Percentiles rank a stretch among this genome's conserved stretches.
These are phyloP conservation scores for Nannochloris sp. DNA, from an alignment of 139 green algal genomes.

Conservation along the genomic window DNA sequence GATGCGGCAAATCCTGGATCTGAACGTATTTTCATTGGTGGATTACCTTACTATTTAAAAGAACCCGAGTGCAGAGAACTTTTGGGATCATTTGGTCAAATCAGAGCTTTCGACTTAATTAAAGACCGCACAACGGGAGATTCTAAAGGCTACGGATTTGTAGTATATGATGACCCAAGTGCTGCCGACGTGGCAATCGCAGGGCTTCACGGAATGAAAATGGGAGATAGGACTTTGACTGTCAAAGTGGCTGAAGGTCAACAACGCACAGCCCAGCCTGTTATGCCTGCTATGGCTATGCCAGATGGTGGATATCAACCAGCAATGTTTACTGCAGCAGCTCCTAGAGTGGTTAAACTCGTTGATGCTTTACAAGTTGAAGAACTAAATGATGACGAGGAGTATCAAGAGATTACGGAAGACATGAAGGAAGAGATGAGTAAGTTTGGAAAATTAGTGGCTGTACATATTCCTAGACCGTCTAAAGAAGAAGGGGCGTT, in stretches of 20 bases:
- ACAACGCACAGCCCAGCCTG: slow-evolving; percentile 1
- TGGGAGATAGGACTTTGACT: slow-evolving; percentile 93
- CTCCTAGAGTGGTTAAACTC: slow-evolving; percentile 19
- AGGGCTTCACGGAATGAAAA: slow-evolving; percentile 88
- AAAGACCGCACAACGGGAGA: slow-evolving; percentile 87
- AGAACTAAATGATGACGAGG: slow-evolving; percentile 79
- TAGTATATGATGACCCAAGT: slow-evolving; percentile 75
- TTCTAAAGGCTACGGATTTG: slow-evolving; percentile 95
- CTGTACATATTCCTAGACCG: slow-evolving; percentile 60
- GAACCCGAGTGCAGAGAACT: slow-evolving; percentile 94
- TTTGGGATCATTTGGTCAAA: slow-evolving; percentile 78
- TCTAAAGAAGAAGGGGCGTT: slow-evolving; percentile 9
- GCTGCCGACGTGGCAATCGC: slow-evolving; percentile 83
- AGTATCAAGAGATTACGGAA: slow-evolving; percentile 91
- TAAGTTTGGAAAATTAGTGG: slow-evolving; percentile 32
- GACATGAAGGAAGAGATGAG: slow-evolving; percentile 73
- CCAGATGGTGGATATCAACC: not conserved
- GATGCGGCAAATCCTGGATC: not conserved
- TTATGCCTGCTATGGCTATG: not conserved
- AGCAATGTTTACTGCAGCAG: slow-evolving; percentile 9
- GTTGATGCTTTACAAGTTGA: slow-evolving; percentile 57
- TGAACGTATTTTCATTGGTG: slow-evolving; percentile 89
- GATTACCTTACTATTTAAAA: slow-evolving; percentile 93
- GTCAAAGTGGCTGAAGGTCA: slow-evolving; percentile 32
- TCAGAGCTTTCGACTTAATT: slow-evolving; percentile 89